Percentiles rank a stretch among this genome's conserved stretches.
Conservation (phyloP, 2,329 filamentous ascomycete genomes). For the Cladorrhinum sp. region DNA sequence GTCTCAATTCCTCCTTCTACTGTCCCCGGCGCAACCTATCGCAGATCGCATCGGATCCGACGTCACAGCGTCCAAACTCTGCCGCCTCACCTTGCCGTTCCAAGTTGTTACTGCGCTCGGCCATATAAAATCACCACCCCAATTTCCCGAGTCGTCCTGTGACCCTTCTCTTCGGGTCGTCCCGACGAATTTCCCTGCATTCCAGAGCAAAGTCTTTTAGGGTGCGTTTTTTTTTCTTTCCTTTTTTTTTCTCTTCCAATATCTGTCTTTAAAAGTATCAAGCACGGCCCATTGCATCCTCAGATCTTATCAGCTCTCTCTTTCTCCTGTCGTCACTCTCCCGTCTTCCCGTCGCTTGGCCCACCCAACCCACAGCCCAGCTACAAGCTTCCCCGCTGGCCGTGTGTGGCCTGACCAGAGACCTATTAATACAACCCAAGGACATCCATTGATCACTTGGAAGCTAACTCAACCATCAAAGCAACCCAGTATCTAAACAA, state of each 20-base stretch:
- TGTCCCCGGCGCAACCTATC: background rate
- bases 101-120: slow-evolving; percentile 14
- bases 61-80: slow-evolving; percentile 17
- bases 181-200: slow-evolving; percentile 13
- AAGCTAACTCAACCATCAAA: slow-evolving; percentile 14
- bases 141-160: background rate
- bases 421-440: background rate
- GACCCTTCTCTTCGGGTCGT: slow-evolving; percentile 16
- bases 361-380: background rate
- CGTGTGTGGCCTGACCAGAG: background rate
- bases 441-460: background rate
- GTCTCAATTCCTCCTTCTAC: slow-evolving; percentile 7
- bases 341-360: background rate
- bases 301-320: background rate
- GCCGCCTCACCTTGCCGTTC: background rate
- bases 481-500: slow-evolving; percentile 1
- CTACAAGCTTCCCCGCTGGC: background rate
- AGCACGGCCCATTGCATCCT: background rate
- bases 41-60: slow-evolving; percentile 14
- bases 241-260: background rate
- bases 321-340: background rate
- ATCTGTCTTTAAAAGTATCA: background rate
- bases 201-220: background rate
- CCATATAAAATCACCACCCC: slow-evolving; percentile 14
- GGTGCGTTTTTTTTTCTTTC: background rate